phyloP scores from a whole-genome alignment of 208 protist species.

The Trypanosoma caninum region DNA sequence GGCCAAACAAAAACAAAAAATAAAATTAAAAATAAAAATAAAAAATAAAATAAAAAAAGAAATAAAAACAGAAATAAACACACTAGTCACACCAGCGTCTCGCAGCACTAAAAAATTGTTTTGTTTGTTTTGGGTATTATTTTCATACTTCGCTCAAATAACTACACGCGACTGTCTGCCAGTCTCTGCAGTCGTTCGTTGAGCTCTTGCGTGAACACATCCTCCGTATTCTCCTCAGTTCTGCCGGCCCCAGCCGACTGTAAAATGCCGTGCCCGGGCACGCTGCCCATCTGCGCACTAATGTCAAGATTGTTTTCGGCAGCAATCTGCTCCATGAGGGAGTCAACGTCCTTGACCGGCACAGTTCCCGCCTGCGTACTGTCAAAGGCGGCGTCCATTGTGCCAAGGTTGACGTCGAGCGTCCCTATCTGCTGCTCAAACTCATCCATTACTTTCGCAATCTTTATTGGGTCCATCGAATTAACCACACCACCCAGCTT shows the following conservation, averaged over 20 bases:
- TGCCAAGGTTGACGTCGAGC: conserved; percentile 91
- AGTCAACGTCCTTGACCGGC: conserved; percentile 88
- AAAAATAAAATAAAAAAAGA: conserved; percentile 1
- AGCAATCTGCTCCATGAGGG: conserved; percentile 92
- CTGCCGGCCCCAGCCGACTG: conserved; percentile 8
- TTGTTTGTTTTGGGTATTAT: conserved; percentile 14
- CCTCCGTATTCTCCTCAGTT: conserved; percentile 25
- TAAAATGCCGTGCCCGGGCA: conserved; percentile 21
- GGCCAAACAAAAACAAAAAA: conserved; percentile 6
- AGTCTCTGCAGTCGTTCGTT: conserved; percentile 56
- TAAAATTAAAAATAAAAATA: conserved; percentile 4
- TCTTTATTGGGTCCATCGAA: conserved; percentile 92
- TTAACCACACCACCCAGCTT: conserved; percentile 94
- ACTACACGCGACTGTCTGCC: conserved; percentile 34
- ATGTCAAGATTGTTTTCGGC: conserved; percentile 94
- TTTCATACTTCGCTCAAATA: neutral
- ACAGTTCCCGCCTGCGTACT: conserved; percentile 83
- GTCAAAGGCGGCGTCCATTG: conserved; percentile 93
- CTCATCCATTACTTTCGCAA: conserved; percentile 94
- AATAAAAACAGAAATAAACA: neutral
- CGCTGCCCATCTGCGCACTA: conserved; percentile 46
- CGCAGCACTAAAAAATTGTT: neutral
- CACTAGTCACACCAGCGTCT: neutral
- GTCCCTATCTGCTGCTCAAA: conserved; percentile 97
- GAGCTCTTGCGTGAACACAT: conserved; percentile 47